Conservation (phyloP, 2,329 filamentous ascomycete species). For the Sporothrix sp. region DNA sequence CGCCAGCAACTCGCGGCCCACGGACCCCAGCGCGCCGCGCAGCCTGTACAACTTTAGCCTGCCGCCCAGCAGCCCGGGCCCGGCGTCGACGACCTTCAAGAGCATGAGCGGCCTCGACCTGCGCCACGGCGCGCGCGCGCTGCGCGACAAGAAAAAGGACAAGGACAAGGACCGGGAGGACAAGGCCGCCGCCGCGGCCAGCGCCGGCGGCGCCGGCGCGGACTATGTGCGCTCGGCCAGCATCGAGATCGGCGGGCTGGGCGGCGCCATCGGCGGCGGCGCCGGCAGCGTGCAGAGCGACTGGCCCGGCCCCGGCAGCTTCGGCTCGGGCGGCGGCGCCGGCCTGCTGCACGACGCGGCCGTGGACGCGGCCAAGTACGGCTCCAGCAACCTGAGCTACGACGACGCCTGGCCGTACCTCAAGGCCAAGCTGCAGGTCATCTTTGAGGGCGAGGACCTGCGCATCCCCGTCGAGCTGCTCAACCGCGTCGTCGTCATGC, state of each 20-base stretch:
- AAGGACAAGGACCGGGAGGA: conserved; percentile 53
- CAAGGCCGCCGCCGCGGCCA: conserved; percentile 27
- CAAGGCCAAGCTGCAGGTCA: conserved; percentile 63
- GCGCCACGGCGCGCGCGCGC: conserved; percentile 63
- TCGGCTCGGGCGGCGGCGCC: conserved; percentile 33
- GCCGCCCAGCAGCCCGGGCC: conserved; percentile 62
- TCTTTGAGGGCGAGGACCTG: conserved; percentile 74
- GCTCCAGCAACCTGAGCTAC: conserved; percentile 58
- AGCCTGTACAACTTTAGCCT: conserved; percentile 72
- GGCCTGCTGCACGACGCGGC: conserved; percentile 39
- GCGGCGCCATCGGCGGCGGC: conserved; percentile 16
- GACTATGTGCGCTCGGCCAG: conserved; percentile 29
- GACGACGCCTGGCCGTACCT: conserved; percentile 79
- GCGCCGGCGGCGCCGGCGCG: conserved; percentile 22
- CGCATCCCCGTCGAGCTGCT: conserved; percentile 75
- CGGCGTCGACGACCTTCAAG: conserved; percentile 61
- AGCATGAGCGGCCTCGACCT: conserved; percentile 73
- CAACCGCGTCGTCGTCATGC: conserved; percentile 68
- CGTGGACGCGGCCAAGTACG: conserved; percentile 48
- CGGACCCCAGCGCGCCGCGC: conserved; percentile 63
- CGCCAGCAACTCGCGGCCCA: conserved; percentile 65
- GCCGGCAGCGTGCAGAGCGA: conserved; percentile 21
- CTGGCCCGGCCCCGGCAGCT: conserved; percentile 45
- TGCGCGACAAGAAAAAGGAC: conserved; percentile 73
- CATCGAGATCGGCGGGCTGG: conserved; percentile 20